Evolutionary conservation across 139 green algal species (phyloP).

Genomic region (Chlamydomonas sp.): DNA sequence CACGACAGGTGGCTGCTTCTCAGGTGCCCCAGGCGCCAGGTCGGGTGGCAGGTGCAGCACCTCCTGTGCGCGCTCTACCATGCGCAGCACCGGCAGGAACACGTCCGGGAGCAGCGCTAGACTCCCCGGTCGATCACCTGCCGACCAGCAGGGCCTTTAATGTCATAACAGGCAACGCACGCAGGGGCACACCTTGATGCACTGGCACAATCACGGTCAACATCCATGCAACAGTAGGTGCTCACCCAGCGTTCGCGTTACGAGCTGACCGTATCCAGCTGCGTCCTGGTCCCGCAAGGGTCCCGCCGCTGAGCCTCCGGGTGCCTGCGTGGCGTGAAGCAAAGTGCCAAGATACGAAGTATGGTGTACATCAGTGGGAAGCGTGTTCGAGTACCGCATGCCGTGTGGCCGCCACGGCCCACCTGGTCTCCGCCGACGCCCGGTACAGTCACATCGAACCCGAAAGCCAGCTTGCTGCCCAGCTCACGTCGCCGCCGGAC

Average conservation of each 20-base stretch:
- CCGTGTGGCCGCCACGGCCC: no score
- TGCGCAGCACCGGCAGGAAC: slow-evolving; percentile 24
- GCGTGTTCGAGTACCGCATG: no score
- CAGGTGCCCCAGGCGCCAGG: background rate
- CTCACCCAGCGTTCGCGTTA: slow-evolving; percentile 14
- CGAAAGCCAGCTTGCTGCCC: slow-evolving; percentile 12
- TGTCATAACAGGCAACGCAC: no score
- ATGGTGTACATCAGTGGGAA: no score
- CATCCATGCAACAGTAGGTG: background rate
- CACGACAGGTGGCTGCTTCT: background rate
- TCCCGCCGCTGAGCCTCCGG: background rate
- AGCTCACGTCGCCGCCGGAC: no score
- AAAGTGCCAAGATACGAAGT: no score
- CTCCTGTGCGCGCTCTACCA: slow-evolving; percentile 28
- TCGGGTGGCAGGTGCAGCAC: slow-evolving; percentile 23
- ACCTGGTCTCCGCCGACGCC: background rate
- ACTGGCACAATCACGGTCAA: no score
- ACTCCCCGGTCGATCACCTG: slow-evolving; percentile 31
- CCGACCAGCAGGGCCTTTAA: no score
- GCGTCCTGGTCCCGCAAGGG: background rate
- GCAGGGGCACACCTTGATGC: no score
- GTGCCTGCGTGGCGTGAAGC: background rate
- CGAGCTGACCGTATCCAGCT: slow-evolving; percentile 1
- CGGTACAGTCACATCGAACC: slow-evolving; percentile 36
- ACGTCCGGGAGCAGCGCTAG: slow-evolving; percentile 28